These are phyloP conservation scores for Candida rishiriensis DNA, from an alignment of 805 yeast species.

Conservation along the genomic window DNA sequence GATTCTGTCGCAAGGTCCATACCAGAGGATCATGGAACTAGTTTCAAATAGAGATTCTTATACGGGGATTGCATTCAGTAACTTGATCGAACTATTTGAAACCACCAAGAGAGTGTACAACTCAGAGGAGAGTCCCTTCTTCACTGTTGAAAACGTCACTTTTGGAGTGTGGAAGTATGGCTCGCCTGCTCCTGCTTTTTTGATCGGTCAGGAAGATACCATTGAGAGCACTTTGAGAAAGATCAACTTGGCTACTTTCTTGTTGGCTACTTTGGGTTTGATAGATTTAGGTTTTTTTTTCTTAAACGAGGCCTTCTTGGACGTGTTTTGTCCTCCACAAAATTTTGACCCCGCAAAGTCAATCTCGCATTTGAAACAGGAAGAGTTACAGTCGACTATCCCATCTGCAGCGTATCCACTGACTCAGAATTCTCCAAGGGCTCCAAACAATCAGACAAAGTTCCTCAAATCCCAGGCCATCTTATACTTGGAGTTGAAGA, in stretches of 20 bases:
- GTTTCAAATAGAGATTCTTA: constrained; percentile 64
- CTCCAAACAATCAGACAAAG: constrained; percentile 26
- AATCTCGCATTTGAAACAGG: constrained; percentile 23
- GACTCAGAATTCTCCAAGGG: constrained; percentile 8
- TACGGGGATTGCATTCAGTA: constrained; percentile 59
- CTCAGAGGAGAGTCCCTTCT: constrained; percentile 64
- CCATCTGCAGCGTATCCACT: constrained; percentile 6
- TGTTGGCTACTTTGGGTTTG: constrained; percentile 81
- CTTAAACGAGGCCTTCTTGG: constrained; percentile 78
- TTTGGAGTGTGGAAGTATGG: constrained; percentile 69
- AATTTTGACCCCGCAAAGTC: constrained; percentile 43
- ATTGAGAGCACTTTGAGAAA: constrained; percentile 68
- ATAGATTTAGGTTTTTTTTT: constrained; percentile 84
- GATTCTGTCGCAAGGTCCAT: constrained; percentile 66
- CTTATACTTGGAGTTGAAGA: constrained; percentile 79
- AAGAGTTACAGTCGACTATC: constrained; percentile 13
- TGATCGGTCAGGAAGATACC: constrained; percentile 58
- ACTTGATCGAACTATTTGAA: constrained; percentile 71
- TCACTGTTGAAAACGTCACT: constrained; percentile 64
- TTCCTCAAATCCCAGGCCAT: constrained; percentile 77
- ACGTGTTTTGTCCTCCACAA: constrained; percentile 79
- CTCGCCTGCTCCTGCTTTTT: constrained; percentile 50
- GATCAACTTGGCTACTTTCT: constrained; percentile 81
- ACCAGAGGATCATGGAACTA: constrained; percentile 67
- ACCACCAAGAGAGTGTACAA: constrained; percentile 68